Percentiles rank a stretch among this genome's conserved stretches.
phyloP scores from a whole-genome alignment of 1,139 yeast species.

The Diutina mesorugosa region DNA sequence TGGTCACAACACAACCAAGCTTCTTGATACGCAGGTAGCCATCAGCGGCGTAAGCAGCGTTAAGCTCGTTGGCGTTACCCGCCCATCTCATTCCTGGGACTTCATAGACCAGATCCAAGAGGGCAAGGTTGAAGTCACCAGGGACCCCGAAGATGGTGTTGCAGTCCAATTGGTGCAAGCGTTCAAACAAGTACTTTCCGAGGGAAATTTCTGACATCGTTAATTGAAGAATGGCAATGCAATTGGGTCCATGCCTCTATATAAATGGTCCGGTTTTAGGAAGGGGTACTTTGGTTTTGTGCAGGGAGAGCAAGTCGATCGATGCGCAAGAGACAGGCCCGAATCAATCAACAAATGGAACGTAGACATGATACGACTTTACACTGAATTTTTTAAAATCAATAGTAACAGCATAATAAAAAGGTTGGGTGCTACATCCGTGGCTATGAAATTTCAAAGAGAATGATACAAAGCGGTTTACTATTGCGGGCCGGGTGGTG shows the following conservation, averaged over 20 bases:
- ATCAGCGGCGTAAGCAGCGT: conserved; percentile 62
- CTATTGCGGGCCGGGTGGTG: no score
- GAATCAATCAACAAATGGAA: neutral
- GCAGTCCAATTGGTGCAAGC: conserved; percentile 43
- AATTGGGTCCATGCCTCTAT: neutral
- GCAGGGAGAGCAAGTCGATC: neutral
- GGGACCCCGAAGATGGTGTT: conserved; percentile 67
- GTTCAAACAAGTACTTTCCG: conserved; percentile 52
- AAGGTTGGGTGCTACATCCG: no score
- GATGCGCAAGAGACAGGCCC: neutral
- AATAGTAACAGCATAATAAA: no score
- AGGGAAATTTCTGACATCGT: conserved; percentile 30
- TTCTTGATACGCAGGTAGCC: conserved; percentile 55
- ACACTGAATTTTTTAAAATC: no score
- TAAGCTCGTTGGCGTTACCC: conserved; percentile 62
- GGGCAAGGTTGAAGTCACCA: conserved; percentile 62
- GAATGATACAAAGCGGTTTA: no score
- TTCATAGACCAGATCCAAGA: conserved; percentile 52
- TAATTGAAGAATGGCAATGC: neutral
- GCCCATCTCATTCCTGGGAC: conserved; percentile 53
- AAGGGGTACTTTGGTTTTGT: neutral
- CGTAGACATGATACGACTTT: neutral
- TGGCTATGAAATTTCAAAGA: no score
- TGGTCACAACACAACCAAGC: conserved; percentile 46
- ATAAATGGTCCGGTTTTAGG: neutral